Evolutionary conservation across 2,329 filamentous ascomycete genomes (phyloP).

Genomic region (Epichloe bromicola): DNA sequence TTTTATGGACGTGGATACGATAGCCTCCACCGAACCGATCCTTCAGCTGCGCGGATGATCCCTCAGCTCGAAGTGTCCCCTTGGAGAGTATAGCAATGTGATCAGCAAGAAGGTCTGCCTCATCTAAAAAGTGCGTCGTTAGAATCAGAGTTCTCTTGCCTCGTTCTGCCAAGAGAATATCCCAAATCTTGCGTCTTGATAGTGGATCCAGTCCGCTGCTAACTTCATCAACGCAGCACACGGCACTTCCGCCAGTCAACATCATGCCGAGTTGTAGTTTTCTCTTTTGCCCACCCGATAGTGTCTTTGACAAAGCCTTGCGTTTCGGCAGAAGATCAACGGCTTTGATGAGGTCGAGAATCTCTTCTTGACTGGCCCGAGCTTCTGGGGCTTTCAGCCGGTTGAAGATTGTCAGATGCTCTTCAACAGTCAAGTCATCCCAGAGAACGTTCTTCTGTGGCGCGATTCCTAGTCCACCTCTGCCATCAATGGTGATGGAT

Average conservation of each 20-base stretch:
- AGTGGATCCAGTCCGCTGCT: constrained; percentile 80
- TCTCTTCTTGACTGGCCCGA: constrained; percentile 42
- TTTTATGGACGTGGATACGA: constrained; percentile 59
- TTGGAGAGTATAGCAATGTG: constrained; percentile 81
- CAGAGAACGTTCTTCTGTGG: constrained; percentile 92
- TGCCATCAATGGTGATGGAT: constrained; percentile 62
- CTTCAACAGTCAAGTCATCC: constrained; percentile 74
- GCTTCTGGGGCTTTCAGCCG: constrained; percentile 54
- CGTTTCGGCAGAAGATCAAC: constrained; percentile 68
- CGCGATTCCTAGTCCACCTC: constrained; percentile 71
- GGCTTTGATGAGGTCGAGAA: constrained; percentile 49
- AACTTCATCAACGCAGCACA: constrained; percentile 88
- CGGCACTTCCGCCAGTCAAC: constrained; percentile 77
- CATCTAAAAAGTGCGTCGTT: constrained; percentile 88
- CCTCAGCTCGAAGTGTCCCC: constrained; percentile 67
- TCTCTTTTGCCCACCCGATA: constrained; percentile 84
- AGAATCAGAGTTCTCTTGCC: constrained; percentile 71
- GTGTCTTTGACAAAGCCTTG: constrained; percentile 56
- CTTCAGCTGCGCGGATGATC: constrained; percentile 78
- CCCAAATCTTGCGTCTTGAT: constrained; percentile 82
- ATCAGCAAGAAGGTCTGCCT: constrained; percentile 80
- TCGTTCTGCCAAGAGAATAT: constrained; percentile 76
- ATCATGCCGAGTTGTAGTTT: constrained; percentile 92
- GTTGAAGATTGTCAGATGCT: constrained; percentile 79
- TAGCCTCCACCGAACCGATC: constrained; percentile 73